Evolutionary conservation across 225 moss, liverwort and hornwort species (phyloP), one percentile per base, ranked within the genome.

Genomic region (Physcomitrellopsis africana): DNA sequence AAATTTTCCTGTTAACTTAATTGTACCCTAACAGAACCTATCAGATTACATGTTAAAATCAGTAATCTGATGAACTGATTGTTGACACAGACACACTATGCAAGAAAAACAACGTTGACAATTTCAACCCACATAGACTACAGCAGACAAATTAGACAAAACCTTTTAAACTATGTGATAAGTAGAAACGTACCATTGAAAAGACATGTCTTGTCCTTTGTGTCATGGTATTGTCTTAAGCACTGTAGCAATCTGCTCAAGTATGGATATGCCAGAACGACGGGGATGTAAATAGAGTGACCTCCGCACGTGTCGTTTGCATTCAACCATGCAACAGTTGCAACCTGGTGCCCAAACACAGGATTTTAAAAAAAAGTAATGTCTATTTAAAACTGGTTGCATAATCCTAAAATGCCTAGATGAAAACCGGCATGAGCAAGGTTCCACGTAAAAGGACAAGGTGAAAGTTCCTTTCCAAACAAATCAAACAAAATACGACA

Each of bases 161-260:
- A 18, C n/a, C 26, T 67, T 68, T 1, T 51, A 75, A 70, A 52
- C 42, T 57, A 29, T 66, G 29, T 29, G 81, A 73, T 86, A 70
- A 46, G 41, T 58, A 63, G 24, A 29, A 63, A 51, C 81, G 71
- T 75, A 94, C 93, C 93, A 79, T 94, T 94, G 17, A 89, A 75
- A 41, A 94, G 86, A 60, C 88, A 88, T 24, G 87, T 85, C 73
- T 86, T 94, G 74, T 94, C 93, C 64, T 84, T 86, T 13, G 91
- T 90, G 51, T 94, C 91, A 41, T 83, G 81, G 70, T 90, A 94
- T 72, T 94, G 91, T 49, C 93, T 77, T 8, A 91, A 69, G 67
- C 91, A 94, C 73, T 94, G 93, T 49, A 94, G 85, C 69, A 91
- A 88, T 48, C 91, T 87, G 88, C 91, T 86, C 9, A 91, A 76